Evolutionary conservation across 2,329 filamentous ascomycete species (phyloP).

Genomic region (Penicillium palitans): DNA sequence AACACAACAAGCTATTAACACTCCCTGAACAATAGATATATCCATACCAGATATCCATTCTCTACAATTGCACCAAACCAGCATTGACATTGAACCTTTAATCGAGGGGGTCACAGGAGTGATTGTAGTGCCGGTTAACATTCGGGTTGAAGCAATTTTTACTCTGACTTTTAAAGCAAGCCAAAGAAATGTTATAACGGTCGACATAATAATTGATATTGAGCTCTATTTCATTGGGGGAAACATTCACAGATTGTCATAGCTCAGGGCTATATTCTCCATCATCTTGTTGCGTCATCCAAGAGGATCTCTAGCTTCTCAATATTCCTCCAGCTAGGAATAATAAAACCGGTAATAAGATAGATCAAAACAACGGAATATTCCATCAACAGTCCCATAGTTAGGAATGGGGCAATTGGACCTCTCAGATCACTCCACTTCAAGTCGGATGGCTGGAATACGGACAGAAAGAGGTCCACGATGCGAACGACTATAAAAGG

Average conservation of each 20-base stretch:
- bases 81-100: neutral
- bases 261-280: too few species aligned
- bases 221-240: neutral
- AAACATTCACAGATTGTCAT: neutral
- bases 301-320: too few species aligned
- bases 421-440: slow-evolving; percentile 24
- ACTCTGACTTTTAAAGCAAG: too few species aligned
- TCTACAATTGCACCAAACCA: neutral
- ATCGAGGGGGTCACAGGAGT: too few species aligned
- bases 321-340: too few species aligned
- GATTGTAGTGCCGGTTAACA: too few species aligned
- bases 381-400: slow-evolving; percentile 21
- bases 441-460: slow-evolving; percentile 12
- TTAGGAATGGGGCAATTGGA: slow-evolving; percentile 22
- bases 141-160: too few species aligned
- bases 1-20: neutral
- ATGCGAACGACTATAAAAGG: slow-evolving; percentile 27
- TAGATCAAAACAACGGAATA: too few species aligned
- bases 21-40: neutral
- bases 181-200: too few species aligned
- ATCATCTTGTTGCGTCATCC: too few species aligned
- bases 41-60: neutral
- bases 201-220: neutral
- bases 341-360: too few species aligned
- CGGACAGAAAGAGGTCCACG: slow-evolving; percentile 26